Conservation (phyloP, 306 rosid species). For the Nissolia schottii region DNA sequence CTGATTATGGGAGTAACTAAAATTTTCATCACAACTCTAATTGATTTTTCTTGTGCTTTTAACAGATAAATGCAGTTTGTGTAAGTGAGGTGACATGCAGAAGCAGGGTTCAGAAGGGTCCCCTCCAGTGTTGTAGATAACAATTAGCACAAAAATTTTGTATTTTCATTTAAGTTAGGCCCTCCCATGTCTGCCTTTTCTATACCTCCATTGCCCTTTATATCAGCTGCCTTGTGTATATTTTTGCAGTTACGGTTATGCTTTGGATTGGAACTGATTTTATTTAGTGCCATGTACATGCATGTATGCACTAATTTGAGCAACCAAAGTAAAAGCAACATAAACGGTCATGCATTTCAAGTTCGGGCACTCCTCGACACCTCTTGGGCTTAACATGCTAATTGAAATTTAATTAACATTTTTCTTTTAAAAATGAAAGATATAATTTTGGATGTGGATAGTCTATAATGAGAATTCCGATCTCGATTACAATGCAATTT, state of each 20-base stretch:
- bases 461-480: too few species aligned
- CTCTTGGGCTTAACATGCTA: too few species aligned
- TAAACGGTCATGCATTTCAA: too few species aligned
- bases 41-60: constrained; percentile 7
- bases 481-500: too few species aligned
- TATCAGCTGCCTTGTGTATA: neutral
- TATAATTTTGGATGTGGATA: too few species aligned
- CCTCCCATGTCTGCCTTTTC: neutral
- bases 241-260: constrained; percentile 1
- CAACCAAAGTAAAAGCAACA: neutral
- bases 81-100: constrained; percentile 11
- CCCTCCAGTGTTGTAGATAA: constrained; percentile 17
- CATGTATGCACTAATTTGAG: neutral
- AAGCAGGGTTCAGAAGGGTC: constrained; percentile 19
- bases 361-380: too few species aligned
- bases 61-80: constrained; percentile 29
- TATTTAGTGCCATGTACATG: neutral
- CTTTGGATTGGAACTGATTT: neutral
- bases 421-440: too few species aligned
- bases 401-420: too few species aligned
- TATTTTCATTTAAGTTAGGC: neutral
- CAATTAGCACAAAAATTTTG: neutral
- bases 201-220: too few species aligned
- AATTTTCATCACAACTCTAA: neutral
- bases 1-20: neutral